Evolutionary conservation across 2,329 filamentous ascomycete species (phyloP), one percentile per base, ranked within the genome.

Genomic region (Talaromyces sp.): DNA sequence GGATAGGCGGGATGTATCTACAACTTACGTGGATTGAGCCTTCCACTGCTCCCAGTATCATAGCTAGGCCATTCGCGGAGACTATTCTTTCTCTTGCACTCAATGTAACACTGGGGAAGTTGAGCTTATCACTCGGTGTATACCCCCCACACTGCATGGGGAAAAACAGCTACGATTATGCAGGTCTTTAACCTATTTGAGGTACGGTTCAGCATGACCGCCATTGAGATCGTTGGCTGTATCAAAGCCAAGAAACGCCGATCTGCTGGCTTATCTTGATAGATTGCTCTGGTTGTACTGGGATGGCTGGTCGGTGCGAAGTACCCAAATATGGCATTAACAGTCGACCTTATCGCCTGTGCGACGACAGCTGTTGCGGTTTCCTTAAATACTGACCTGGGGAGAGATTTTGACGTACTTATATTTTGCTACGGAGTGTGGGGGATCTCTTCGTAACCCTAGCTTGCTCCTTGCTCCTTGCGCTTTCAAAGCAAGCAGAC

Each of bases 241-340:
- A n/a, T 48, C 10, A 6, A 31, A 40, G 50, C 50, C 36, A 53
- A 53, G 50, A 37, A n/a, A 33, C 36, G 50, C 50, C 36, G 50
- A 52, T 52, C 50, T n/a, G 15, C 15, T 25, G 33, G 33, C 50
- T 52, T 53, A 40, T 53, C 50, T 40, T 31, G 50, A 40, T 53
- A 48, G 15, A 31, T 15, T 21, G 45, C 28, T 48, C 9, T 5
- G 28, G 33, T 6, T 7, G 10, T 35, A 35, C 33, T 10, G 28
- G 45, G 45, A 19, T 48, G 45, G 33, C 45, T 35, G 33, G 33
- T 33, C 6, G 28, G 11, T 33, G 28, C 17, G 19, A 13, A 35
- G 28, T 48, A 35, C 5, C 33, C 2, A 35, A 8, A 7, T n/a
- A 33, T 13, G 28, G 13, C n/a, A 33, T 28, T 13, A 15, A 46